Evolutionary conservation across 2,329 filamentous ascomycete genomes (phyloP).

Genomic region (Aspergillus costaricaensis): DNA sequence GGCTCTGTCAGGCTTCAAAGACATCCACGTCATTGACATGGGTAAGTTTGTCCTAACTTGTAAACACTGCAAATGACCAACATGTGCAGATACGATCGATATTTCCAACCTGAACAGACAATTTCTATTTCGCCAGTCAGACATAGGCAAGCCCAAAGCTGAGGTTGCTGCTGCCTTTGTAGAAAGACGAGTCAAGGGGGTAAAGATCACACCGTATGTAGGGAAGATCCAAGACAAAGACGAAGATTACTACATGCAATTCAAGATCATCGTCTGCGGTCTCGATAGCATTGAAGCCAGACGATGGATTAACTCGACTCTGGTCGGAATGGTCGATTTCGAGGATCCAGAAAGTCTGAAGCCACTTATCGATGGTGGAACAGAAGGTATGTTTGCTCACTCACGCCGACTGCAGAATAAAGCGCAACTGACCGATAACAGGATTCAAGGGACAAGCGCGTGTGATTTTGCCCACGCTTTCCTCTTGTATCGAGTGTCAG

Average conservation of each 20-base stretch:
- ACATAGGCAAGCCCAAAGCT: slow-evolving; percentile 92
- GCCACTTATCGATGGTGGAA: slow-evolving; percentile 93
- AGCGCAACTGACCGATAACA: slow-evolving; percentile 34
- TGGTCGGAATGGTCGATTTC: slow-evolving; percentile 85
- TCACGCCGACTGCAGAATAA: neutral
- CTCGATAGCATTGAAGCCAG: slow-evolving; percentile 95
- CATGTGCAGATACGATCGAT: slow-evolving; percentile 82
- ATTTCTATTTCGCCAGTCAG: slow-evolving; percentile 87
- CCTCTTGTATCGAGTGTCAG: slow-evolving; percentile 96
- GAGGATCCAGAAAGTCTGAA: slow-evolving; percentile 84
- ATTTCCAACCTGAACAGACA: slow-evolving; percentile 97
- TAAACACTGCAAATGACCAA: slow-evolving; percentile 16
- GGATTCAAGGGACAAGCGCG: slow-evolving; percentile 96
- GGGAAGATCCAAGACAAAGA: slow-evolving; percentile 96
- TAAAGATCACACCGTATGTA: slow-evolving; percentile 91
- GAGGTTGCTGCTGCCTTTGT: slow-evolving; percentile 91
- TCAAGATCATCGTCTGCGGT: slow-evolving; percentile 89
- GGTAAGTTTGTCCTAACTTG: slow-evolving; percentile 52
- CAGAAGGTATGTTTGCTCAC: slow-evolving; percentile 63
- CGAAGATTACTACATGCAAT: slow-evolving; percentile 95
- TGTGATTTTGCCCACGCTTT: slow-evolving; percentile 88
- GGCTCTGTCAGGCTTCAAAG: slow-evolving; percentile 89
- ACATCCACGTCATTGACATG: slow-evolving; percentile 99
- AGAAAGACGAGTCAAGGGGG: slow-evolving; percentile 82
- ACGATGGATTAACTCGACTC: slow-evolving; percentile 96